These are phyloP conservation scores for Malassezia pachydermatis DNA, from an alignment of 1,284 basidiomycete species.

Conservation along the genomic window DNA sequence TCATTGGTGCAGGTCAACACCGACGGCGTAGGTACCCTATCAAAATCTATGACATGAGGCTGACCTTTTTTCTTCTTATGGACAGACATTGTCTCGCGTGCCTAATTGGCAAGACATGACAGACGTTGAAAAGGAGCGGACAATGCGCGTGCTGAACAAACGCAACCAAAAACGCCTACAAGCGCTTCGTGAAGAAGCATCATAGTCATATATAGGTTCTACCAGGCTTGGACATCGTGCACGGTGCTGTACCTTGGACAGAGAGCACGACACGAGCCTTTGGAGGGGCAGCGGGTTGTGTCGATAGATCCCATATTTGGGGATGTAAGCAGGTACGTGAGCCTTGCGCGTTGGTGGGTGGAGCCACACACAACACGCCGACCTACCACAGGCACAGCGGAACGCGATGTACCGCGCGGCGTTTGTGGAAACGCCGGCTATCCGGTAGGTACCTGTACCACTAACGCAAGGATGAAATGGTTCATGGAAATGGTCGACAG, in stretches of 20 bases:
- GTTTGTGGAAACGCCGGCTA: constrained; percentile 14
- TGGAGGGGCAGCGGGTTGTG: no score
- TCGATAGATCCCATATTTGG: no score
- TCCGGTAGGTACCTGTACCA: constrained; percentile 4
- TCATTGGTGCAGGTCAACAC: constrained; percentile 13
- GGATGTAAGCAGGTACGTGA: no score
- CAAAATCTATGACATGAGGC: neutral
- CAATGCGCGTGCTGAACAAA: constrained; percentile 16
- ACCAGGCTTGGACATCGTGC: no score
- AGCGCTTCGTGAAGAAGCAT: constrained; percentile 6
- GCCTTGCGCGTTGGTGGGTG: no score
- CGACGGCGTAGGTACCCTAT: constrained; percentile 17
- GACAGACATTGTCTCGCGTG: constrained; percentile 20
- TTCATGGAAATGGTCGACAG: constrained; percentile 16
- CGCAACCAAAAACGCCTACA: constrained; percentile 18
- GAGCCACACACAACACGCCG: no score
- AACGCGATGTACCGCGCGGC: neutral
- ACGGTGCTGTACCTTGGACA: no score
- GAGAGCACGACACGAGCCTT: no score
- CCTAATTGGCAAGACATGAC: constrained; percentile 20
- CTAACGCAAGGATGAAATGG: constrained; percentile 14
- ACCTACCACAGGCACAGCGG: no score
- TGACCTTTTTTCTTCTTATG: neutral
- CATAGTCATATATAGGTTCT: neutral
- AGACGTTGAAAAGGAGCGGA: constrained; percentile 18